Conservation (phyloP, 306 rosid species). For the Styphnolobium japonicum region DNA sequence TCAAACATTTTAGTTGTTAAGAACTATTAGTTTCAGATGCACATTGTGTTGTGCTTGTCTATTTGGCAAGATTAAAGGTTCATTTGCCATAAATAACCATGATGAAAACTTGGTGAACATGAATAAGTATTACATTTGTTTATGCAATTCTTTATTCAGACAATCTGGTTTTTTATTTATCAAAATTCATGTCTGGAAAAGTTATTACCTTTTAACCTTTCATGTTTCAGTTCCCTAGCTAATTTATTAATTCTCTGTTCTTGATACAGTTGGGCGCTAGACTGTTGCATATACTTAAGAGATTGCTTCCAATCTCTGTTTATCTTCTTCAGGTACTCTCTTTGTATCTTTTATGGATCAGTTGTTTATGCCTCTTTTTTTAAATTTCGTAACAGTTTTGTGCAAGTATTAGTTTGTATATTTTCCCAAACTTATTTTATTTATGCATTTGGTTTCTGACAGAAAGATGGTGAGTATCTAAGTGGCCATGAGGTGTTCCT, state of each 20-base stretch:
- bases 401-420: constrained; percentile 3
- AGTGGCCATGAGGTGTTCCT: constrained; percentile 95
- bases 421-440: not conserved
- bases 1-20: not conserved
- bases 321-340: constrained; percentile 85
- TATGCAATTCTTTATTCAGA: not conserved
- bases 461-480: constrained; percentile 95
- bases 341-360: not conserved
- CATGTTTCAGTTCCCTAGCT: constrained; percentile 2
- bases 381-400: not conserved
- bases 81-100: not conserved
- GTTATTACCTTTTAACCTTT: not conserved
- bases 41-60: not conserved
- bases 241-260: constrained; percentile 31
- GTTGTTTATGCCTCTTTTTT: constrained; percentile 16
- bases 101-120: not conserved
- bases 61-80: not conserved
- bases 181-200: not conserved
- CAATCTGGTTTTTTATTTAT: not conserved
- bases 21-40: not conserved
- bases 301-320: constrained; percentile 93
- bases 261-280: constrained; percentile 81
- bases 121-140: not conserved
- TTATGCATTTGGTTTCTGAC: constrained; percentile 34
- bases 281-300: constrained; percentile 83